Evolutionary conservation across 352 stramenopile genomes (phyloP), one percentile per base, ranked within the genome.

Genomic region (Pythium aquatile): DNA sequence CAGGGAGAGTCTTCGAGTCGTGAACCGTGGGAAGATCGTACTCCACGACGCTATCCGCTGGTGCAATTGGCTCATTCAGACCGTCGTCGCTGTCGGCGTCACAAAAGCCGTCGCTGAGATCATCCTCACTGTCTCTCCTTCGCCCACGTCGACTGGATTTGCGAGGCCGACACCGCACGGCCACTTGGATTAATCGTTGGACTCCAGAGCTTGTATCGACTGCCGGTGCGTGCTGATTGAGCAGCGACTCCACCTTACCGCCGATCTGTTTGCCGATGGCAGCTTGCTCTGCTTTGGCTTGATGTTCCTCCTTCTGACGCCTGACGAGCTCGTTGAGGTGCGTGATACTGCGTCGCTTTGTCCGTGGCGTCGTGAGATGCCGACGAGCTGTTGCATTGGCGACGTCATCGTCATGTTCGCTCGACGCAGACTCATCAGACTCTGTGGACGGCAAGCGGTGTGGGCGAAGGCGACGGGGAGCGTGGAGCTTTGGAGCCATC

Each of bases 111-210:
- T 46, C 55, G 10, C 47, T 33, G 3, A 54, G 67, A n/a, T 64
- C 35, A 16, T 63, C 42, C 3, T 44, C 20, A 10, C 24, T 24
- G 0, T 47, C 48, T 35, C 7, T 30, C 39, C 10, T 26, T 24
- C 3, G 42, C 44, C 60, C 42, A 11, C 58, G 24, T 29, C 65
- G 68, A 8, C 65, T 63, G 28, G 40, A 58, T 5, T 73, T 75
- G 1, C 78, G 75, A 10, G 72, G 70, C 11, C 81, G 73, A 59
- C 81, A 90, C 13, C 81, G 72, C 35, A 90, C 69, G n/a, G 75
- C 78, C 11, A 90, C 78, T 61, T 85, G 75, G 20, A 88, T 81
- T 53, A 78, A 35, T 28, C 62, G 68, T 10, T 24, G 32, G 26
- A 55, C 54, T 0, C 13, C 16, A 29, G 40, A 13, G 33, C 5